A percentile compares a stretch with the other conserved stretches of the same genome.
Conservation (phyloP, 208 protist species). For the Zelonia costaricensis region DNA sequence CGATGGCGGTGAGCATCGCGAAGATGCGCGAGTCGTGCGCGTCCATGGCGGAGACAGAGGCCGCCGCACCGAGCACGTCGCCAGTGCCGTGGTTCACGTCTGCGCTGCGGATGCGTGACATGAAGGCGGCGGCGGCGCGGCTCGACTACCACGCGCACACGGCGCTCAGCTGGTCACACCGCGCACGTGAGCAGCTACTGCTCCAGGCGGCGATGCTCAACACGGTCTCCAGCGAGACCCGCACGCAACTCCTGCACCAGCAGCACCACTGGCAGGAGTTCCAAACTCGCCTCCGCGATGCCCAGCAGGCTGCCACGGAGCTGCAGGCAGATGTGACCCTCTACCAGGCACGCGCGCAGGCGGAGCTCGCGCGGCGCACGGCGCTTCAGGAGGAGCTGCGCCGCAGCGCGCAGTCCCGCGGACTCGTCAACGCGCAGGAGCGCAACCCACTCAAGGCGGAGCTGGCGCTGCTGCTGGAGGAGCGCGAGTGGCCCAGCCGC, state of each 20-base stretch:
- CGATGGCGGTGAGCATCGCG: constrained; percentile 27
- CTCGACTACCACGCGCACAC: constrained; percentile 70
- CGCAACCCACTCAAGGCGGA: constrained; percentile 44
- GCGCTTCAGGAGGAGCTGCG: constrained; percentile 51
- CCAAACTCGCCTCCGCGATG: constrained; percentile 22
- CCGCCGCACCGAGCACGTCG: constrained; percentile 24
- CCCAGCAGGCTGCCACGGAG: constrained; percentile 13
- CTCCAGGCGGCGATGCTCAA: constrained; percentile 59
- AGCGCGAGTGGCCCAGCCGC: constrained; percentile 40
- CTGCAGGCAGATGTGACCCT: constrained; percentile 35
- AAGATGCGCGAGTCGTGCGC: constrained; percentile 22
- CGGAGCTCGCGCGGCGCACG: constrained; percentile 29
- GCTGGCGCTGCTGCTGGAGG: constrained; percentile 50
- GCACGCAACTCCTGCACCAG: constrained; percentile 55
- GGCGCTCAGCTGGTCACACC: constrained; percentile 44
- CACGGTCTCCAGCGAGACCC: constrained; percentile 35
- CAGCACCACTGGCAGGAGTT: constrained; percentile 55
- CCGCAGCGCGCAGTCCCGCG: constrained; percentile 14
- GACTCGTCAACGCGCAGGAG: constrained; percentile 24
- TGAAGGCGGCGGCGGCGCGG: constrained; percentile 64
- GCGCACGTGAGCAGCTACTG: constrained; percentile 63
- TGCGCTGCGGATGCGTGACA: constrained; percentile 63
- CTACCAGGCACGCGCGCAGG: constrained; percentile 35
- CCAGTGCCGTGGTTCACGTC: constrained; percentile 71
- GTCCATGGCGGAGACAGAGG: constrained; percentile 22